Evolutionary conservation across 2,329 filamentous ascomycete genomes (phyloP), one percentile per base, ranked within the genome.

Genomic region (Penicillium digitatum): DNA sequence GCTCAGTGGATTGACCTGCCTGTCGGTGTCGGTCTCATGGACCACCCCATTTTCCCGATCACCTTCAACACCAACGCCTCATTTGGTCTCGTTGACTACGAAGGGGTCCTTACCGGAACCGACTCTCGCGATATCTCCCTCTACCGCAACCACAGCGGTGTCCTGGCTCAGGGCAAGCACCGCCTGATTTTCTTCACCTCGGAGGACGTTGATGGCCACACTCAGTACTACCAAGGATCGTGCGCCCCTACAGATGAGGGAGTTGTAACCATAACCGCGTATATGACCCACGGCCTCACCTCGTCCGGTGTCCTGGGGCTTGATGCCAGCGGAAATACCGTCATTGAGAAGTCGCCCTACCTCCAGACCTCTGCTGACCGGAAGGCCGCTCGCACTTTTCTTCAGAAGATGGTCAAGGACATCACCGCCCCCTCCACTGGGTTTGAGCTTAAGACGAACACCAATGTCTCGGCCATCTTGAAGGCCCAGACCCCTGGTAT

Each of bases 1-100:
- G 58, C 69, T n/a, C 58, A 78, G 24, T 81, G 78, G 79, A 78
- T 81, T 62, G 70, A 78, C 59, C 70, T 81, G 5, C 79, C 79
- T 8, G 79, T 81, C n/a, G 78, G 79, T 29, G 62, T 78, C 50
- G 79, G 79, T 58, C 62, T 81, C 44, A 76, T 78, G 60, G 79
- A 81, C 73, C 65, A 69, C 54, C 65, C 65, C 14, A 69, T 66
- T 56, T 64, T 66, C 54, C 47, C 56, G 5, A 56, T 66, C 37
- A 29, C 39, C 31, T 55, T 63, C 16, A 44, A 61, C 34, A 64
- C 64, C 26, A 56, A 58, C 18, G 52, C 54, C 22, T 55, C 56
- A 39, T 69, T 63, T 16, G 62, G 58, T 20, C 26, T 56, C 5
- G 57, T 58, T 16, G 55, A 63, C 42, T 62, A 60, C 32, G 55